Conservation (phyloP, 768 basidiomycete genomes). For the Mycena floridula region DNA sequence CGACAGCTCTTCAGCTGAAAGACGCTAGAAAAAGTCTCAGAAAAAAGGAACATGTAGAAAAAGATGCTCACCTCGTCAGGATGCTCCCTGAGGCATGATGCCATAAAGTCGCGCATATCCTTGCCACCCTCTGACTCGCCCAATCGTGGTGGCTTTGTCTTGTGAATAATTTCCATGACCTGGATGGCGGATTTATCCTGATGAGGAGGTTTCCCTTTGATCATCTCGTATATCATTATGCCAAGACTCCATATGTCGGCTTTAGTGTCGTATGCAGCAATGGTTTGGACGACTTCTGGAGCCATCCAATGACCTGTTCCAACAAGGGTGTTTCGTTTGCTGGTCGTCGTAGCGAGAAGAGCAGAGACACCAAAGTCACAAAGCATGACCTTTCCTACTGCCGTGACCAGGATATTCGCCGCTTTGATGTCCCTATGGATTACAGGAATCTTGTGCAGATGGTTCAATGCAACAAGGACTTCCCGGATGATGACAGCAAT, state of each 20-base stretch:
- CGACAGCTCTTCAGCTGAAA: slow-evolving; percentile 81
- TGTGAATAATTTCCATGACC: slow-evolving; percentile 87
- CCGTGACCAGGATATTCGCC: slow-evolving; percentile 90
- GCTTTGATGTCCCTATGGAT: slow-evolving; percentile 99
- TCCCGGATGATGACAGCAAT: slow-evolving; percentile 85
- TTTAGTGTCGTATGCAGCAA: slow-evolving; percentile 92
- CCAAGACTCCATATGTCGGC: slow-evolving; percentile 99
- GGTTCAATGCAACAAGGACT: slow-evolving; percentile 78
- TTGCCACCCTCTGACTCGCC: slow-evolving; percentile 74
- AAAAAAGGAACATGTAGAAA: background rate
- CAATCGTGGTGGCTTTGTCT: slow-evolving; percentile 75
- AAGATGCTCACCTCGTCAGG: slow-evolving; percentile 60
- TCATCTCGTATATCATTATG: slow-evolving; percentile 94
- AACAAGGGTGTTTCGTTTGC: slow-evolving; percentile 93
- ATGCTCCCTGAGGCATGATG: slow-evolving; percentile 73
- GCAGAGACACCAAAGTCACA: slow-evolving; percentile 99
- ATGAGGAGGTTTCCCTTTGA: slow-evolving; percentile 93
- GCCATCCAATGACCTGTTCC: slow-evolving; percentile 99
- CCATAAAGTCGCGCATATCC: slow-evolving; percentile 86
- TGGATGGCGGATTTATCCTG: slow-evolving; percentile 79
- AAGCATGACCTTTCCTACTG: slow-evolving; percentile 86
- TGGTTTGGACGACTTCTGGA: slow-evolving; percentile 88
- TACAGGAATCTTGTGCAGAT: slow-evolving; percentile 89
- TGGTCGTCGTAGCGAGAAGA: slow-evolving; percentile 72
- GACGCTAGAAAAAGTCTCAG: slow-evolving; percentile 44